Base-by-base conservation (phyloP, 768 basidiomycete species). In the Mycena polygramma region DNA sequence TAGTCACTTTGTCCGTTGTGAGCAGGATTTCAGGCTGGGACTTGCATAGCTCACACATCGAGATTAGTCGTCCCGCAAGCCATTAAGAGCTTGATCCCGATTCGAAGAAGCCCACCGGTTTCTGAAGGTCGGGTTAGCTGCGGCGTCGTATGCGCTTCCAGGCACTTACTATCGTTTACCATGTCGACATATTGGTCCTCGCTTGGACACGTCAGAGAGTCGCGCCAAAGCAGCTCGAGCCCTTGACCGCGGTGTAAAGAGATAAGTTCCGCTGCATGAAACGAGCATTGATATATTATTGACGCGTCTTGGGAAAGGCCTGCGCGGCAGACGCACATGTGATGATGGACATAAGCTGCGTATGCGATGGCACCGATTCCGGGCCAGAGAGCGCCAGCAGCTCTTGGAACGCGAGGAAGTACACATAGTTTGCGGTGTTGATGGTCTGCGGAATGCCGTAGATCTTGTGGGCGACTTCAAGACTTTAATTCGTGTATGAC, bases 71-170 rank as follows among this genome's bases (percentile, higher is more conserved):
- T 91, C 24, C 89, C 86, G 73, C 91, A 93, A 0, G 95, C 95
- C 95, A 97, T 97, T 95, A 99, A 96, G 36, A 99, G 87, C 78
- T 96, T 98, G 78, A 98, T 89, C 0, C 94, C 95, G 53, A 99
- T 90, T 24, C 97, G 86, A 71, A 99, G 92, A 11, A 99, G 85
- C 6, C 97, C 96, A 0, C 97, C 97, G 0, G 97, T 99, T 79
- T 99, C 97, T 99, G 59, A 35, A 24, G 30, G 62, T 11, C 36
- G 35, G 35, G 35, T n/a, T 46, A 36, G 9, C 39, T 60, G 36
- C 24, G 46, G 55, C 41, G 57, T 49, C 41, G 20, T 55, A n/a
- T 70, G 69, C 37, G 20, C 19, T 36, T 48, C 36, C 22, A 8
- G 45, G 45, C 57, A 77, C 81, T 71, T 76, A 97, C 97, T 99